A percentile compares a stretch with the other conserved stretches of the same genome.
Evolutionary conservation across 1,284 basidiomycete genomes (phyloP).

Genomic region (Fomitopsis palustris): DNA sequence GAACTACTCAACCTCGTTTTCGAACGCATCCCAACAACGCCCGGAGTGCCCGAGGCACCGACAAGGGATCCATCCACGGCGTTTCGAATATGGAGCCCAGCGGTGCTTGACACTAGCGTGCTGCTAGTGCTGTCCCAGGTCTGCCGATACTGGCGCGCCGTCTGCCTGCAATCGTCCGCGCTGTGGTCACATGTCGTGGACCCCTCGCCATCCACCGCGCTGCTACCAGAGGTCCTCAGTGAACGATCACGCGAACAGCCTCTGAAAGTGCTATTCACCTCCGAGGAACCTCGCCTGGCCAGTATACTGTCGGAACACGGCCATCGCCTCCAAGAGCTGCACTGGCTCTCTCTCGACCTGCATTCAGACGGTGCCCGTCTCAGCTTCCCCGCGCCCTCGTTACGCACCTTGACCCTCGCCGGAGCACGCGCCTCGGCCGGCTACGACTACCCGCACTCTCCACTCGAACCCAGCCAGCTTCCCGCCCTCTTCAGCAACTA

Average conservation of each 20-base stretch:
- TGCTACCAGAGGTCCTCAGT: background rate
- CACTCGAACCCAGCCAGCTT: background rate
- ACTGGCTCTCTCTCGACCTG: background rate
- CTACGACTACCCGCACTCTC: background rate
- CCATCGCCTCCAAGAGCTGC: background rate
- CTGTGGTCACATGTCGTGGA: background rate
- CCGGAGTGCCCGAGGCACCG: background rate
- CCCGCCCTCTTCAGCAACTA: background rate
- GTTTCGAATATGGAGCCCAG: background rate
- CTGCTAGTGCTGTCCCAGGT: background rate
- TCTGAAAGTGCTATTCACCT: background rate
- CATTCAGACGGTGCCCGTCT: background rate
- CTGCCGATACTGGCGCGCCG: background rate
- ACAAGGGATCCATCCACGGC: background rate
- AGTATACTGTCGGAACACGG: background rate
- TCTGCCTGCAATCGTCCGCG: background rate
- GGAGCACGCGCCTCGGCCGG: background rate
- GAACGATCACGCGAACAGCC: background rate
- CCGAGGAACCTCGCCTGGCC: background rate
- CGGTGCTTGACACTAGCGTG: background rate
- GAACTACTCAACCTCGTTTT: background rate
- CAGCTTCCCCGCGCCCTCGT: background rate
- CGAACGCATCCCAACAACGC: background rate
- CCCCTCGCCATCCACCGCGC: background rate
- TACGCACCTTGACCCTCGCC: background rate